Base-by-base conservation (phyloP, 768 basidiomycete genomes). In the Termitomyces bulborhizus region DNA sequence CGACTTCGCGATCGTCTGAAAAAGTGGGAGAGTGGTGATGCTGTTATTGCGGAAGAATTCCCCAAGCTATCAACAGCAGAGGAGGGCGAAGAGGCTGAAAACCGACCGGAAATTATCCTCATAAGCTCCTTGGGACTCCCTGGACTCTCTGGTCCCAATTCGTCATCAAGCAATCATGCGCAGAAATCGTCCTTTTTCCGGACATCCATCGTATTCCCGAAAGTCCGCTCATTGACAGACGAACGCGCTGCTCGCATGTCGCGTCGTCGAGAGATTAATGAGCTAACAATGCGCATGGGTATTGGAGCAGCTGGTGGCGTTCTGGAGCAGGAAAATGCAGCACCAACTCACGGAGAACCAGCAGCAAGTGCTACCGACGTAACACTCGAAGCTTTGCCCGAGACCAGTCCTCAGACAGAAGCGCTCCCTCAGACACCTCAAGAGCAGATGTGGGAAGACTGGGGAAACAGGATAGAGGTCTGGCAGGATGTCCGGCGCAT, bases 231-330 rank as follows among this genome's bases (percentile, higher is more conserved):
- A 11, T 65, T 74, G 27, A 60, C 64, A 2, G 69, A 72, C 11
- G 91, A 93, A 64, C 76, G 74, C 43, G 68, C 72, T 7, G 79
- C 74, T 48, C 81, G 91, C 45, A 74, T 85, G 57, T 70, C 72
- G 3, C 74, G 91, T 36, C 75, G 91, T 55, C 74, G 82, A 54
- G 86, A 92, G 61, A 81, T 91, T 53, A 93, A 93, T 65, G 85
- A 90, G 62, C 70, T 93, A 44, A 84, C 81, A 0, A 86, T 90
- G 77, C 81, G 88, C n/a, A 90, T 91, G 83, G 91, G 82, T 5
- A 76, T 92, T 37, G 88, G 86, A 34, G 79, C 80, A 0, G 77
- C 90, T 6, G 91, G 91, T 9, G 92, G 91, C 11, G 62, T 73
- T 6, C 64, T 91, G 6, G 83, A 82, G 44, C 60, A 66, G 27